These are phyloP conservation scores for Neurospora intermedia DNA, from an alignment of 495 filamentous ascomycete genomes.

Conservation along the genomic window DNA sequence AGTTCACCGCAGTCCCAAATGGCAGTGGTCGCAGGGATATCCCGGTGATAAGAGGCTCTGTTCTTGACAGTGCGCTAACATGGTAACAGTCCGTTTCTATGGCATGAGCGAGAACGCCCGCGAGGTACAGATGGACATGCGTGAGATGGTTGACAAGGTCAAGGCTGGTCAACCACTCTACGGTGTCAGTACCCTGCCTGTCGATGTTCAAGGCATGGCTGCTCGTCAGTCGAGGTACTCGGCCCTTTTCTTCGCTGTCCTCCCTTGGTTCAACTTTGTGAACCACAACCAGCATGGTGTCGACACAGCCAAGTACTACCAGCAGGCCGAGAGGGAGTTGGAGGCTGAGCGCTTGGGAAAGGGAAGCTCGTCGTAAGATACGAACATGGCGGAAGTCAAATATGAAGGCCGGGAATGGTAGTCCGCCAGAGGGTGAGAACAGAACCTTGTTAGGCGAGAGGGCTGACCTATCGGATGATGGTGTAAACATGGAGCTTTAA, in stretches of 20 bases:
- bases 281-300: slow-evolving; percentile 97
- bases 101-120: slow-evolving; percentile 84
- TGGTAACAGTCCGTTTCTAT: slow-evolving; percentile 69
- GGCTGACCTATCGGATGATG: slow-evolving; percentile 11
- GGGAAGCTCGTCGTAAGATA: slow-evolving; percentile 3
- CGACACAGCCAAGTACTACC: slow-evolving; percentile 97
- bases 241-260: slow-evolving; percentile 63
- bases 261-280: slow-evolving; percentile 96
- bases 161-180: slow-evolving; percentile 89
- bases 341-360: slow-evolving; percentile 54
- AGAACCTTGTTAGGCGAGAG: not conserved
- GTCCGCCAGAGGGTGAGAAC: not conserved
- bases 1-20: not conserved
- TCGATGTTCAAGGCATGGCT: slow-evolving; percentile 90
- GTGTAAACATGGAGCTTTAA: slow-evolving; percentile 22
- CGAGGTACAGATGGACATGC: slow-evolving; percentile 93
- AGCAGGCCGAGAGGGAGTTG: slow-evolving; percentile 86
- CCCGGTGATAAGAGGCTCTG: not conserved
- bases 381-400: not conserved
- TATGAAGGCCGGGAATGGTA: not conserved
- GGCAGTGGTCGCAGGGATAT: not conserved
- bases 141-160: slow-evolving; percentile 91
- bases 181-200: slow-evolving; percentile 61
- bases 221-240: slow-evolving; percentile 86
- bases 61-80: slow-evolving; percentile 5